A percentile compares a stretch with the other conserved stretches of the same genome.
These are phyloP conservation scores for Aspergillus phoenicis DNA, from an alignment of 2,329 filamentous ascomycete species.

Conservation along the genomic window DNA sequence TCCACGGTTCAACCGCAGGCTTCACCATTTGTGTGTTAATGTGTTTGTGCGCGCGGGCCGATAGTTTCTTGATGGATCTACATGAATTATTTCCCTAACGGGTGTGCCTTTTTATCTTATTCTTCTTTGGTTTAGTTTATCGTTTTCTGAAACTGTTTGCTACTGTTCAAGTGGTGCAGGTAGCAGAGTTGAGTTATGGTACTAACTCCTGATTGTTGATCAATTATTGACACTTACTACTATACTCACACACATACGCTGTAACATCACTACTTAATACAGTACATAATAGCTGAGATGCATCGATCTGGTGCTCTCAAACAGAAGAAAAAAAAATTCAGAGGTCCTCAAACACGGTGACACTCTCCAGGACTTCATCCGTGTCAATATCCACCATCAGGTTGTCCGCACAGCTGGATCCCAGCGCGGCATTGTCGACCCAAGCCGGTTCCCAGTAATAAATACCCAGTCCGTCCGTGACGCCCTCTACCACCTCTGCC, in stretches of 20 bases:
- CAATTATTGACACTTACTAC: too few relatives aligned
- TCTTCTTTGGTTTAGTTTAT: too few relatives aligned
- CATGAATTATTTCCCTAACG: not conserved
- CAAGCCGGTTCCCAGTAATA: slow-evolving; percentile 78
- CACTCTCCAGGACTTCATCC: slow-evolving; percentile 59
- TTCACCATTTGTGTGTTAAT: not conserved
- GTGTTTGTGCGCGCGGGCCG: not conserved
- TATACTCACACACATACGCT: too few relatives aligned
- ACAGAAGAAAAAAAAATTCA: slow-evolving; percentile 24
- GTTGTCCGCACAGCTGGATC: slow-evolving; percentile 67
- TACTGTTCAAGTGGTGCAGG: too few relatives aligned
- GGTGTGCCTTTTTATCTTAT: not conserved
- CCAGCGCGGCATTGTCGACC: slow-evolving; percentile 66
- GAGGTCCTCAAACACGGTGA: slow-evolving; percentile 59
- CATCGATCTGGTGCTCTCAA: not conserved
- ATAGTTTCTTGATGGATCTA: not conserved
- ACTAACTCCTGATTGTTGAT: too few relatives aligned
- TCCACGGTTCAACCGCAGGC: slow-evolving; percentile 15
- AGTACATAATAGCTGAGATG: not conserved
- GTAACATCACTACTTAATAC: not conserved
- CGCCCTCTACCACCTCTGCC: slow-evolving; percentile 57
- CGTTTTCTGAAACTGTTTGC: too few relatives aligned
- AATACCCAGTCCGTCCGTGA: slow-evolving; percentile 60
- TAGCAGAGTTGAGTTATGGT: too few relatives aligned
- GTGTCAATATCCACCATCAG: slow-evolving; percentile 59